phyloP scores from a whole-genome alignment of 2,329 filamentous ascomycete species.

The Ophiocordyceps camponoti-rufipedis region DNA sequence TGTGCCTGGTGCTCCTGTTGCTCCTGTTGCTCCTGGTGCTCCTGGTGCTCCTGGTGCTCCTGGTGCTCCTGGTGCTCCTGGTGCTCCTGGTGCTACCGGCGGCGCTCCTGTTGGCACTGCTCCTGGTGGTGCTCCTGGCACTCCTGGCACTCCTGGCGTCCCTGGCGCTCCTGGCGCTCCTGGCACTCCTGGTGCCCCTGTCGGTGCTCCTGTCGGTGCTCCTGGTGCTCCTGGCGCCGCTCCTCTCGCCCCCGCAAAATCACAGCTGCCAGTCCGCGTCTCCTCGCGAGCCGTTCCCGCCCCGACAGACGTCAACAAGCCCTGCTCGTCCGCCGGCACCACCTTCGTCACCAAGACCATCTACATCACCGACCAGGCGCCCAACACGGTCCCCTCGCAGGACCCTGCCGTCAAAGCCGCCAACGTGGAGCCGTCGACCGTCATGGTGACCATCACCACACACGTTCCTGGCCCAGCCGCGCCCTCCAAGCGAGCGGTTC shows the following conservation, averaged over 20 bases:
- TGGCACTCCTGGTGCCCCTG: background rate
- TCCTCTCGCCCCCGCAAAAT: background rate
- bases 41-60: background rate
- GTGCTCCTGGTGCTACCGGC: conserved; percentile 6
- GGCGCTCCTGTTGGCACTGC: background rate
- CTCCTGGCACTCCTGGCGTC: no score
- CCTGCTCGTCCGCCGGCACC: conserved; percentile 14
- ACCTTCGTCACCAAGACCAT: background rate
- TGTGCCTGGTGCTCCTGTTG: no score
- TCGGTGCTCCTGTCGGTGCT: background rate
- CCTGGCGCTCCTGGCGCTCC: no score
- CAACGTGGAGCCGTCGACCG: conserved; percentile 1
- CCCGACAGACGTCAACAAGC: background rate
- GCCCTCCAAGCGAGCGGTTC: background rate
- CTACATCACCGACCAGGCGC: conserved; percentile 2
- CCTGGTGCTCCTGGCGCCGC: background rate
- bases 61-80: background rate
- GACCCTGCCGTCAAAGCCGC: background rate
- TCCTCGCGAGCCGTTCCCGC: conserved; percentile 8
- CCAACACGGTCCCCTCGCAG: background rate
- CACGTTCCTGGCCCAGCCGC: background rate
- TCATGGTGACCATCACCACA: conserved; percentile 3
- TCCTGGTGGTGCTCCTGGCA: background rate
- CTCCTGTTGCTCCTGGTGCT: no score
- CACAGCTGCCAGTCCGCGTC: background rate